phyloP scores from a whole-genome alignment of 2,329 filamentous ascomycete genomes.

The Lachnellula willkommii region DNA sequence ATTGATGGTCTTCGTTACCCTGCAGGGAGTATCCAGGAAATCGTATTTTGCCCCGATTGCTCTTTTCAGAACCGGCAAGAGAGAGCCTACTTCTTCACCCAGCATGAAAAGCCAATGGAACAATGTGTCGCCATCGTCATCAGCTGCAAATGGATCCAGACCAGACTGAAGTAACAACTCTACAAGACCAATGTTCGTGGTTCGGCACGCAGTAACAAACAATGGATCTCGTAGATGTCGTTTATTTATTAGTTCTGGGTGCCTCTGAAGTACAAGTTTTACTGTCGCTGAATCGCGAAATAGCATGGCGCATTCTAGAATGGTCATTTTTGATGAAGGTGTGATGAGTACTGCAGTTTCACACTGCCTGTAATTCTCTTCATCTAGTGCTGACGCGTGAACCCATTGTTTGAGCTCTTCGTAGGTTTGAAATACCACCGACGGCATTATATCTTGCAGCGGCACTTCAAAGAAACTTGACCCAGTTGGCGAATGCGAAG shows the following conservation, averaged over 20 bases:
- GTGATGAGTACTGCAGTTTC: not conserved
- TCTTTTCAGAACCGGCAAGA: not conserved
- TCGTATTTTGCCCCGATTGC: not conserved
- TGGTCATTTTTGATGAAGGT: not conserved
- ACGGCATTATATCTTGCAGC: no score
- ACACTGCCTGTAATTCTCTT: no score
- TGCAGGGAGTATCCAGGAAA: not conserved
- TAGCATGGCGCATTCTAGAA: not conserved
- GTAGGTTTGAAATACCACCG: not conserved
- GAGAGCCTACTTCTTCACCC: not conserved
- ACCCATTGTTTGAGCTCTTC: not conserved
- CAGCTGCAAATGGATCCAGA: not conserved
- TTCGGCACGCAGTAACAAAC: no score
- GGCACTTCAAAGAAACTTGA: no score
- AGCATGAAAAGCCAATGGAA: constrained; percentile 3
- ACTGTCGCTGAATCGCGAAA: not conserved
- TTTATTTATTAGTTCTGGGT: no score
- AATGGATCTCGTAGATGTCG: no score
- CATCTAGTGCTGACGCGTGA: no score
- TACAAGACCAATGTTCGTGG: not conserved
- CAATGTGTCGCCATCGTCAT: not conserved
- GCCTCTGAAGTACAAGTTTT: no score
- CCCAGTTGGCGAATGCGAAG: no score
- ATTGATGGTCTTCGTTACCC: not conserved
- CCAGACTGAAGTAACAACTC: not conserved